Conservation (phyloP, 805 yeast genomes). For the Cyberlindnera petersonii region DNA sequence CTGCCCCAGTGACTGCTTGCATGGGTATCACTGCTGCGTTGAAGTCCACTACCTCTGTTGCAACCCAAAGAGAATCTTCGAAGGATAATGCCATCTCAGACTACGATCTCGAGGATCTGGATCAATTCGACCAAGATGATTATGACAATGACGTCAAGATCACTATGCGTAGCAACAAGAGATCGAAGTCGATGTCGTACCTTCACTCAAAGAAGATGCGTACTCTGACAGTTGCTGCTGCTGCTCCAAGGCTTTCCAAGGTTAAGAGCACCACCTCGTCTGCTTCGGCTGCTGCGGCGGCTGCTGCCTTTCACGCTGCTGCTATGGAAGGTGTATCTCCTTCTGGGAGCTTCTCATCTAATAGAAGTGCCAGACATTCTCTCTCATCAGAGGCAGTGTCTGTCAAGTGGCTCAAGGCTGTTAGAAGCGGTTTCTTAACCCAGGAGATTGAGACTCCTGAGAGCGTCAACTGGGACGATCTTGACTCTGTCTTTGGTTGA, state of each 20-base stretch:
- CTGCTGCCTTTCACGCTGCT: slow-evolving; percentile 68
- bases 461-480: slow-evolving; percentile 67
- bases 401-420: slow-evolving; percentile 67
- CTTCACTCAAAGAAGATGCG: slow-evolving; percentile 48
- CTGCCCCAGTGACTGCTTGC: slow-evolving; percentile 78
- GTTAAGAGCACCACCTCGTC: slow-evolving; percentile 47
- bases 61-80: not conserved
- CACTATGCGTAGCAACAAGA: slow-evolving; percentile 42
- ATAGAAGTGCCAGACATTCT: slow-evolving; percentile 18
- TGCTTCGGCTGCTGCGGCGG: slow-evolving; percentile 67
- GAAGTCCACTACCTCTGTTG: slow-evolving; percentile 8
- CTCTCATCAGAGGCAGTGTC: slow-evolving; percentile 33
- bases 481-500: slow-evolving; percentile 32
- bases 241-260: slow-evolving; percentile 76
- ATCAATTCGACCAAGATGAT: slow-evolving; percentile 30
- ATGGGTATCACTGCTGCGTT: slow-evolving; percentile 32
- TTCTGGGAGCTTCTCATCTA: slow-evolving; percentile 25
- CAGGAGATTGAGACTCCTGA: slow-evolving; percentile 81
- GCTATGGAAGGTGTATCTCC: slow-evolving; percentile 49
- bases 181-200: slow-evolving; percentile 63
- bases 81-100: slow-evolving; percentile 33
- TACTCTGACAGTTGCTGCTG: slow-evolving; percentile 66
- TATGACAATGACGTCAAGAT: slow-evolving; percentile 40
- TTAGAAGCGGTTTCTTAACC: slow-evolving; percentile 70
- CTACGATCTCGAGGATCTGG: slow-evolving; percentile 45